Evolutionary conservation across 106 monocot genomes (phyloP).

Genomic region (Dendrobium catenatum): DNA sequence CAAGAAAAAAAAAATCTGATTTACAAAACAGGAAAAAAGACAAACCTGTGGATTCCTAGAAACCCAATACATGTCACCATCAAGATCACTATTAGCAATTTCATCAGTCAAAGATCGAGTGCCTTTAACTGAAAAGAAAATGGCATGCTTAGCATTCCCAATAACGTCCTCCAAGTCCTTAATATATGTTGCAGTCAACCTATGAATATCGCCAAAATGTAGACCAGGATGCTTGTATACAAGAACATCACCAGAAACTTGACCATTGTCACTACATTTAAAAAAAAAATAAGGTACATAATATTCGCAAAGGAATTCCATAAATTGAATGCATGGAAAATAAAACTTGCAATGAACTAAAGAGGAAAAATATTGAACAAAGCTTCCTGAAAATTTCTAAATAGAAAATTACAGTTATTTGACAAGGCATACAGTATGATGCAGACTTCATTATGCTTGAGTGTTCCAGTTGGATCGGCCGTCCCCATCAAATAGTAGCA

Average conservation of each 20-base stretch:
- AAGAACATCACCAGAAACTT: constrained; percentile 69
- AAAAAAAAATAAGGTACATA: not conserved
- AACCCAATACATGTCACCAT: constrained; percentile 84
- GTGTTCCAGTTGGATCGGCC: constrained; percentile 49
- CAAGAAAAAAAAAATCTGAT: not conserved
- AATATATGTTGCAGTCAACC: constrained; percentile 46
- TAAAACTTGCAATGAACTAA: no score
- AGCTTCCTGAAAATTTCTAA: not conserved
- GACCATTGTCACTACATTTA: constrained; percentile 55
- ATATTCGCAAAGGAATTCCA: not conserved
- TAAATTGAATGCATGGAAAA: no score
- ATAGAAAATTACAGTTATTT: not conserved
- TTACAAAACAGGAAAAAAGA: not conserved
- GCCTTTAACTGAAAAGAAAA: constrained; percentile 60
- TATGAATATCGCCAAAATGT: constrained; percentile 78
- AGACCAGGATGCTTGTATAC: constrained; percentile 72
- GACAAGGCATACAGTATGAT: constrained; percentile 54
- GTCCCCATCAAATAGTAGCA: constrained; percentile 84
- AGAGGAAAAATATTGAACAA: not conserved
- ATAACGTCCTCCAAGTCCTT: constrained; percentile 41
- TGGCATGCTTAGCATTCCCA: constrained; percentile 65
- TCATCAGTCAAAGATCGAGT: constrained; percentile 68
- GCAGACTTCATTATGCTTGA: constrained; percentile 68
- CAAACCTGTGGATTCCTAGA: constrained; percentile 58
- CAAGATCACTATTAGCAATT: constrained; percentile 76